phyloP scores from a whole-genome alignment of 768 basidiomycete species.

The Exidia glandulosa region DNA sequence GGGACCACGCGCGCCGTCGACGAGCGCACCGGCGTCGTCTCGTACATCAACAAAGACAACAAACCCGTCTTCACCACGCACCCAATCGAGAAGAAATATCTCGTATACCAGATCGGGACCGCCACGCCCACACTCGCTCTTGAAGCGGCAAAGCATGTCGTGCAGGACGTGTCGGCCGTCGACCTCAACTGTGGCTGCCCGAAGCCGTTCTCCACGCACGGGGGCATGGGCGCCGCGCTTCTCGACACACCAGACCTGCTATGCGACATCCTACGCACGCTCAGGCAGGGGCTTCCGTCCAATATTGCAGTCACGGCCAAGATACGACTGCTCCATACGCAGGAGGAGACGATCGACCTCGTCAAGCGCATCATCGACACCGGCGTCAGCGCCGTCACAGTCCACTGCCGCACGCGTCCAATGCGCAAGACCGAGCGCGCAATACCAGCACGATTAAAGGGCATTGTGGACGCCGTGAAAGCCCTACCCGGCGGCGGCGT shows the following conservation, averaged over 20 bases:
- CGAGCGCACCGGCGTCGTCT: slow-evolving; percentile 77
- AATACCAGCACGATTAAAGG: slow-evolving; percentile 61
- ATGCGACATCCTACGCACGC: slow-evolving; percentile 73
- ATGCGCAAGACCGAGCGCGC: slow-evolving; percentile 83
- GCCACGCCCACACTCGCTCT: slow-evolving; percentile 84
- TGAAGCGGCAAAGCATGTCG: slow-evolving; percentile 77
- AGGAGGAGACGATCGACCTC: slow-evolving; percentile 82
- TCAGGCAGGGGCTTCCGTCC: slow-evolving; percentile 60
- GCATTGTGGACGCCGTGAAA: slow-evolving; percentile 80
- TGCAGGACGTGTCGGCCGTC: slow-evolving; percentile 83
- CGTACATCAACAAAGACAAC: slow-evolving; percentile 67
- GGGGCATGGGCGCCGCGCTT: slow-evolving; percentile 95
- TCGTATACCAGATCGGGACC: slow-evolving; percentile 94
- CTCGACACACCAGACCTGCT: slow-evolving; percentile 86
- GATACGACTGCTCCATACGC: slow-evolving; percentile 77
- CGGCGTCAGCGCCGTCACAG: slow-evolving; percentile 80
- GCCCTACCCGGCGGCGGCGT: slow-evolving; percentile 54
- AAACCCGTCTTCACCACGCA: slow-evolving; percentile 87
- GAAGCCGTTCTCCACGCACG: slow-evolving; percentile 86
- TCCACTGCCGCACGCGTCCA: slow-evolving; percentile 88
- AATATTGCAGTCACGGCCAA: slow-evolving; percentile 88
- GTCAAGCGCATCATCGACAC: slow-evolving; percentile 80
- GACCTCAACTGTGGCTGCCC: slow-evolving; percentile 98
- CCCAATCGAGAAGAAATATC: slow-evolving; percentile 86
- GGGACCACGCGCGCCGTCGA: slow-evolving; percentile 76